These are phyloP conservation scores for Paradendryphiella salina DNA, from an alignment of 2,329 filamentous ascomycete genomes.

Conservation along the genomic window DNA sequence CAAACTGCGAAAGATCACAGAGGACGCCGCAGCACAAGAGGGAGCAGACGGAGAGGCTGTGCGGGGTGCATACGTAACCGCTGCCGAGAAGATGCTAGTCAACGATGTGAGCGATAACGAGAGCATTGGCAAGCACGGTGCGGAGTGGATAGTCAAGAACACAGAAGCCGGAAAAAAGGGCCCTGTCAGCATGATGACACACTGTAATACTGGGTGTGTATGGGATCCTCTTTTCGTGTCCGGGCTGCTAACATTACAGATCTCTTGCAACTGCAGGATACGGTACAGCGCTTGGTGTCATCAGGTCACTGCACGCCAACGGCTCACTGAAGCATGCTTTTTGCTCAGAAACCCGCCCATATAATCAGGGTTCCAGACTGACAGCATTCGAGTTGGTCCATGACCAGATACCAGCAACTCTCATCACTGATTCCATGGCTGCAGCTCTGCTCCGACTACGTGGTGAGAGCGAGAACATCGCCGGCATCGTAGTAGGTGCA, in stretches of 20 bases:
- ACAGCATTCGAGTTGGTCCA: slow-evolving; percentile 97
- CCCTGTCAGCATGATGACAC: slow-evolving; percentile 82
- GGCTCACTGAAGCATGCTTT: slow-evolving; percentile 77
- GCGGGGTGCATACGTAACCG: slow-evolving; percentile 70
- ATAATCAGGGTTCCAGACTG: slow-evolving; percentile 94
- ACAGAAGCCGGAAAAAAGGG: slow-evolving; percentile 54
- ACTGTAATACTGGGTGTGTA: slow-evolving; percentile 89
- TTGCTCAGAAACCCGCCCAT: slow-evolving; percentile 95
- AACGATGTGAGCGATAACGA: slow-evolving; percentile 88
- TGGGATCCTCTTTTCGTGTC: not conserved
- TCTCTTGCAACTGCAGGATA: slow-evolving; percentile 97
- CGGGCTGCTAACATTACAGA: slow-evolving; percentile 48
- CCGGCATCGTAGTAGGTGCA: slow-evolving; percentile 89
- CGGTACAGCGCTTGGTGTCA: slow-evolving; percentile 91
- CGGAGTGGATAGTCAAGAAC: slow-evolving; percentile 76
- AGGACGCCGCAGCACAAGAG: slow-evolving; percentile 52
- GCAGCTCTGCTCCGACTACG: slow-evolving; percentile 76
- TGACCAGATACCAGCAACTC: slow-evolving; percentile 84
- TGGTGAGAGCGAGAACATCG: slow-evolving; percentile 65
- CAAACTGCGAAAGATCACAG: slow-evolving; percentile 71
- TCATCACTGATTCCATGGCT: slow-evolving; percentile 97
- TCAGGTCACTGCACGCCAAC: slow-evolving; percentile 74
- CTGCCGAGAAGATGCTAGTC: slow-evolving; percentile 82
- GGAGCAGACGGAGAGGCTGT: slow-evolving; percentile 59
- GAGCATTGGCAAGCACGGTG: slow-evolving; percentile 79